Evolutionary conservation across 1,139 yeast species (phyloP).

Genomic region (Yamadazyma aaseri): DNA sequence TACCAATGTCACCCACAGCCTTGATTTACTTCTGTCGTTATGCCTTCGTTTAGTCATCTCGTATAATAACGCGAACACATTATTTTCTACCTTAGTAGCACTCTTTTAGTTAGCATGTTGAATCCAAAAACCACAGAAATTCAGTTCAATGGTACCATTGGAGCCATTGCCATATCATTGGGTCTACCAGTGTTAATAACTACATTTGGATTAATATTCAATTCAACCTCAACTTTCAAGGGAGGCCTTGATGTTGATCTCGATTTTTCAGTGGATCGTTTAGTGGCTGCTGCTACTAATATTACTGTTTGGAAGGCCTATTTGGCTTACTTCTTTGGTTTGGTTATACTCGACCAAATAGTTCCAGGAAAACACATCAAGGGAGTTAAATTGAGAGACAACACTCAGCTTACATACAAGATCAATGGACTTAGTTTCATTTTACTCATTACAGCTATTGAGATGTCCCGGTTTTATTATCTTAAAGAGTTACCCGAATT

Average conservation of each 20-base stretch:
- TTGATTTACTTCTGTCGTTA: neutral
- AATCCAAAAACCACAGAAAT: constrained; percentile 70
- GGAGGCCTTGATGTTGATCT: constrained; percentile 47
- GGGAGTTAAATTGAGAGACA: constrained; percentile 78
- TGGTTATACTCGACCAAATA: constrained; percentile 61
- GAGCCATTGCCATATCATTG: constrained; percentile 64
- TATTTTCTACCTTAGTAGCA: no score
- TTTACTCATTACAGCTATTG: constrained; percentile 41
- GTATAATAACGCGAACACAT: neutral
- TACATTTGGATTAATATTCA: constrained; percentile 56
- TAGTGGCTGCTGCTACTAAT: constrained; percentile 31
- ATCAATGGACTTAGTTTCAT: constrained; percentile 75
- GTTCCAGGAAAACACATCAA: constrained; percentile 69
- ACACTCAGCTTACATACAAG: constrained; percentile 64
- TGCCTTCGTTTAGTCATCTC: constrained; percentile 1
- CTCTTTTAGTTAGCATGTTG: no score
- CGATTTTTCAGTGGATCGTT: constrained; percentile 11
- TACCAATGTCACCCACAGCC: no score
- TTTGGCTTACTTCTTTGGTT: constrained; percentile 67
- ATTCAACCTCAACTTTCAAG: constrained; percentile 50
- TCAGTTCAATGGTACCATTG: constrained; percentile 79
- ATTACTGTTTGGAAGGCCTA: constrained; percentile 61
- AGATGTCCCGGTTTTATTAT: constrained; percentile 48
- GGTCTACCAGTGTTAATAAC: constrained; percentile 67
- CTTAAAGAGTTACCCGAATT: constrained; percentile 63